phyloP scores from a whole-genome alignment of 208 protist genomes.

The Zelonia costaricensis region DNA sequence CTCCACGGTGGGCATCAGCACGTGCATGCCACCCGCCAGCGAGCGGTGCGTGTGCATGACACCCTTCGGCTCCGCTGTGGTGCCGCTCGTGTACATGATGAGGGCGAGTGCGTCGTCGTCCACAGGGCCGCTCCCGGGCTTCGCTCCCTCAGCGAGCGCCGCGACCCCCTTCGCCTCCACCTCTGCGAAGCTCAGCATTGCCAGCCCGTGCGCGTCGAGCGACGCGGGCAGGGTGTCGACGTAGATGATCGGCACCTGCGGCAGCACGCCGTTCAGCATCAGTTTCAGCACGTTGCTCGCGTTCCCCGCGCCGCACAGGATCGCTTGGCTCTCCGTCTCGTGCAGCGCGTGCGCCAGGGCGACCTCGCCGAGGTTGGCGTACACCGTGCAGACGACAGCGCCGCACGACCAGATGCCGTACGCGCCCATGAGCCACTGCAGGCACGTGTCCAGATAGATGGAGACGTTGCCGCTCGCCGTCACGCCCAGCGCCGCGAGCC shows the following conservation, averaged over 20 bases:
- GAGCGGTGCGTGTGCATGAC: slow-evolving; percentile 86
- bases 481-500: slow-evolving; percentile 53
- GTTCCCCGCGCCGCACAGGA: slow-evolving; percentile 62
- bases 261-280: slow-evolving; percentile 44
- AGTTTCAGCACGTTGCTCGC: slow-evolving; percentile 48
- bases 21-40: slow-evolving; percentile 43
- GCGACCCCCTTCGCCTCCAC: slow-evolving; percentile 45
- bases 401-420: slow-evolving; percentile 76
- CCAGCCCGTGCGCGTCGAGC: slow-evolving; percentile 13
- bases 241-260: slow-evolving; percentile 57
- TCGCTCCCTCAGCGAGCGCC: slow-evolving; percentile 17
- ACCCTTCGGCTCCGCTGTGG: slow-evolving; percentile 92
- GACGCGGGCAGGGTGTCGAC: slow-evolving; percentile 38
- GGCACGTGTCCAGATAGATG: slow-evolving; percentile 86
- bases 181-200: slow-evolving; percentile 53
- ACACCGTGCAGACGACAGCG: slow-evolving; percentile 73
- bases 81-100: slow-evolving; percentile 83
- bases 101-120: slow-evolving; percentile 44
- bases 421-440: slow-evolving; percentile 74
- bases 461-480: slow-evolving; percentile 38
- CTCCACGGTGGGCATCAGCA: slow-evolving; percentile 39
- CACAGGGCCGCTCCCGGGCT: slow-evolving; percentile 32
- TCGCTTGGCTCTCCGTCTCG: slow-evolving; percentile 61
- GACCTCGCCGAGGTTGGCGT: slow-evolving; percentile 85
- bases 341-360: slow-evolving; percentile 64